These are phyloP conservation scores for Paratinospora sagittata DNA, from an alignment of 164 flowering plant species.

Conservation along the genomic window DNA sequence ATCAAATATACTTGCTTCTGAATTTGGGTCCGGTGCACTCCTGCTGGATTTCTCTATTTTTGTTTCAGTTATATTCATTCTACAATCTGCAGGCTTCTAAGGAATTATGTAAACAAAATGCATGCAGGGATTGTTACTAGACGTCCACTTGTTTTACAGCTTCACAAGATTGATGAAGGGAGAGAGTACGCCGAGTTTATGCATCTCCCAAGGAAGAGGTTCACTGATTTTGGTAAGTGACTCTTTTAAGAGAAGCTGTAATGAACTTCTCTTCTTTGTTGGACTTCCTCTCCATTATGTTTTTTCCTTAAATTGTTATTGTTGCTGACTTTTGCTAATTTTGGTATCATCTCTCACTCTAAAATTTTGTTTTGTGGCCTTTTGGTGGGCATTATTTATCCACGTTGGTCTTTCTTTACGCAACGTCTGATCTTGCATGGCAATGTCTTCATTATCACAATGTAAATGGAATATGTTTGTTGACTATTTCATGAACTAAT, in stretches of 20 bases:
- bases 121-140: constrained; percentile 83
- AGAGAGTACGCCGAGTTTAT: constrained; percentile 92
- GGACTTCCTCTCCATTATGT: neutral
- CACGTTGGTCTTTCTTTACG: neutral
- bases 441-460: no score
- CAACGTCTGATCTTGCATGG: no score
- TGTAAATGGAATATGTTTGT: no score
- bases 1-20: neutral
- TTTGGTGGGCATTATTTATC: neutral
- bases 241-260: neutral
- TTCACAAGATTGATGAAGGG: constrained; percentile 75
- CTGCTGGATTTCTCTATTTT: neutral
- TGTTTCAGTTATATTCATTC: neutral
- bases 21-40: neutral
- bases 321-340: neutral
- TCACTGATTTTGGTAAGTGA: constrained; percentile 71
- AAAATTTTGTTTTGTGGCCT: neutral
- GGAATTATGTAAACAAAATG: no score
- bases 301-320: neutral
- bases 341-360: neutral
- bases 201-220: constrained; percentile 70
- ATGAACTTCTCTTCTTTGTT: neutral
- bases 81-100: neutral
- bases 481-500: no score
- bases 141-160: constrained; percentile 89